Conservation (phyloP, 495 filamentous ascomycete genomes). For the Penicillium verhagenii region DNA sequence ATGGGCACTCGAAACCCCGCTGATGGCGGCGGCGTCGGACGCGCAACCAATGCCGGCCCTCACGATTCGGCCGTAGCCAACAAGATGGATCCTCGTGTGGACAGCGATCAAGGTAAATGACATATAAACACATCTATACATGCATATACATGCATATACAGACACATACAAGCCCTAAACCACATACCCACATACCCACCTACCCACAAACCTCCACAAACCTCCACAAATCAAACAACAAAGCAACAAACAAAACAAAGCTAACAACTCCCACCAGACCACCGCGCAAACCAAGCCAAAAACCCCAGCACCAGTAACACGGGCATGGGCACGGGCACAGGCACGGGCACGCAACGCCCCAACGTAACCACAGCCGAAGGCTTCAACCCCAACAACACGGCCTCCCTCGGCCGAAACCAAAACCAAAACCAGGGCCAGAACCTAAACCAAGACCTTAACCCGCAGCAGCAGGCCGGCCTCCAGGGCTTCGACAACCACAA, state of each 20-base stretch:
- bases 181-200: too few species aligned
- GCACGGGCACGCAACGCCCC: neutral
- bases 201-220: too few species aligned
- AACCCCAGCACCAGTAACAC: too few species aligned
- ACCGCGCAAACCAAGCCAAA: neutral
- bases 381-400: neutral
- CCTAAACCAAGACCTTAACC: neutral
- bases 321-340: too few species aligned
- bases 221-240: too few species aligned
- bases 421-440: neutral
- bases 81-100: slow-evolving; percentile 51
- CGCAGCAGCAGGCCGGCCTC: neutral
- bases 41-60: slow-evolving; percentile 23
- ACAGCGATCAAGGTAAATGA: slow-evolving; percentile 36
- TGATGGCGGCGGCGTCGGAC: neutral
- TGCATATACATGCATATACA: too few species aligned
- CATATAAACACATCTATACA: neutral
- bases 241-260: neutral
- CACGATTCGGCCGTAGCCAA: slow-evolving; percentile 44
- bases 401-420: neutral
- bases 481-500: neutral
- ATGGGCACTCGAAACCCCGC: neutral
- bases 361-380: neutral
- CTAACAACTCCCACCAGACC: neutral
- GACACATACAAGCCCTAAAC: too few species aligned